phyloP scores from a whole-genome alignment of 768 basidiomycete genomes.

The Kwoniella botswanensis region DNA sequence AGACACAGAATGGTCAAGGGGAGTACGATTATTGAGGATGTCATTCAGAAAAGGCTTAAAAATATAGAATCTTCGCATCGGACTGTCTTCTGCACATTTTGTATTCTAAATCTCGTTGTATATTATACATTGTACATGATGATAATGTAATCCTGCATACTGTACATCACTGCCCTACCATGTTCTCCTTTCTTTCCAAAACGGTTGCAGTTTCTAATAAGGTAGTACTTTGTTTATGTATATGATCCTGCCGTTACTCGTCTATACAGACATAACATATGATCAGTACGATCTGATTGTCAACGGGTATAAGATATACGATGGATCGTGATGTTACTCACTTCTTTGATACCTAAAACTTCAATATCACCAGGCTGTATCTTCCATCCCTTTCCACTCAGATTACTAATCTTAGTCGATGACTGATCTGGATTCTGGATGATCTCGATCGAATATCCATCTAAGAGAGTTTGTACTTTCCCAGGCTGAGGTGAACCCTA shows the following conservation, averaged over 20 bases:
- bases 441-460: conserved; percentile 32
- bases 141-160: neutral
- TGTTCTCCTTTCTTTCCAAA: neutral
- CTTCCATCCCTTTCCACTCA: conserved; percentile 30
- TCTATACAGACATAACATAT: neutral
- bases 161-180: neutral
- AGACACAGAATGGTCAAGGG: conserved; percentile 31
- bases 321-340: conserved; percentile 23
- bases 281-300: neutral
- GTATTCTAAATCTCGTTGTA: neutral
- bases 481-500: conserved; percentile 1
- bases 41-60: neutral
- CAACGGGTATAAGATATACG: neutral
- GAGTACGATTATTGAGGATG: conserved; percentile 36
- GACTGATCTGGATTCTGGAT: conserved; percentile 17
- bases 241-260: conserved; percentile 21
- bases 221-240: conserved; percentile 22
- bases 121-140: neutral
- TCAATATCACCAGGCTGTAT: conserved; percentile 49
- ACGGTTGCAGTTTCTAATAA: neutral
- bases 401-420: conserved; percentile 1
- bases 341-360: conserved; percentile 48
- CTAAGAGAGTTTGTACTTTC: conserved; percentile 34
- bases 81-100: neutral
- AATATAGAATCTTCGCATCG: neutral